These are phyloP conservation scores for Anthracocystis panici-leucophaei DNA, from an alignment of 1,284 basidiomycete genomes.

Conservation along the genomic window DNA sequence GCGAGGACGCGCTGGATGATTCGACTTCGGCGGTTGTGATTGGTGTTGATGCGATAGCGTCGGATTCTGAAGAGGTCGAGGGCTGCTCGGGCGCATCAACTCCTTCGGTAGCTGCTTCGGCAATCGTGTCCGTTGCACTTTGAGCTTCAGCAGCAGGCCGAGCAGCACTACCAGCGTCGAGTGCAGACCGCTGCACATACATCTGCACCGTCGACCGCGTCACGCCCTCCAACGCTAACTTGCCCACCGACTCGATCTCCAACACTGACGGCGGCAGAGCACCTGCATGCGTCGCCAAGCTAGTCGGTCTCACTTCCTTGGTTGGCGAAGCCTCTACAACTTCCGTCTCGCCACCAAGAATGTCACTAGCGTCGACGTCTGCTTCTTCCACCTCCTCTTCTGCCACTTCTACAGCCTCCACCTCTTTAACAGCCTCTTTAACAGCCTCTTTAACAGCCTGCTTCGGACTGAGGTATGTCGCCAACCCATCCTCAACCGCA, in stretches of 20 bases:
- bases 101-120: neutral
- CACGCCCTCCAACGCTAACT: slow-evolving; percentile 24
- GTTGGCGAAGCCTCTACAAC: slow-evolving; percentile 8
- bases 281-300: neutral
- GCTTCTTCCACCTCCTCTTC: slow-evolving; percentile 5
- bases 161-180: neutral
- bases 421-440: neutral
- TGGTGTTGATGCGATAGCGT: neutral
- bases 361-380: neutral
- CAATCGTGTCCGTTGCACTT: neutral
- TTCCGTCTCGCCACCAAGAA: slow-evolving; percentile 11
- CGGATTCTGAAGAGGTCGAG: neutral
- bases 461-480: slow-evolving; percentile 4
- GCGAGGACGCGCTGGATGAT: neutral
- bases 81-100: neutral
- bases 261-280: slow-evolving; percentile 22
- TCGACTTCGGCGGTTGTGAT: slow-evolving; percentile 8
- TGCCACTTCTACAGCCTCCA: neutral
- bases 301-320: neutral
- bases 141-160: neutral
- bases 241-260: neutral
- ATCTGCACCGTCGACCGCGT: slow-evolving; percentile 22
- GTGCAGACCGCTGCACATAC: slow-evolving; percentile 17
- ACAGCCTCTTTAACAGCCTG: neutral
- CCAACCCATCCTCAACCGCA: slow-evolving; percentile 16